Evolutionary conservation across 139 green algal species (phyloP).

Genomic region (Protoeuglena noctilucae): DNA sequence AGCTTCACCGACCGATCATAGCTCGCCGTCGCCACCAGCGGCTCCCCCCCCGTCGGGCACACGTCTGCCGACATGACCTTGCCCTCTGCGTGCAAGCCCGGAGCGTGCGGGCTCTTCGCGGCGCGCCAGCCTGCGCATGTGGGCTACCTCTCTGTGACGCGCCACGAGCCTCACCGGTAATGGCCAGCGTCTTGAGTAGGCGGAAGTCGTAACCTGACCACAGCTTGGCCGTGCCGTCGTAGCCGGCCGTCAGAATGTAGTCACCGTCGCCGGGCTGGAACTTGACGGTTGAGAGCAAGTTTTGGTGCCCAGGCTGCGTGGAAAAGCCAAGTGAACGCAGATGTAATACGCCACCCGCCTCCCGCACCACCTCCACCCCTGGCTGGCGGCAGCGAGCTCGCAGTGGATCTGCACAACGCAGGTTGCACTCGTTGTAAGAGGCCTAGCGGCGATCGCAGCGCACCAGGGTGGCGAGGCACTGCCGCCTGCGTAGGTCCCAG

Average conservation of each 20-base stretch:
- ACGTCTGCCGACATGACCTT: constrained; percentile 83
- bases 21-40: constrained; percentile 38
- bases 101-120: constrained; percentile 40
- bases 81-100: no score
- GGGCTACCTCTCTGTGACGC: no score
- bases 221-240: constrained; percentile 49
- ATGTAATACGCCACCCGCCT: background rate
- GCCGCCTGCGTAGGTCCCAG: constrained; percentile 76
- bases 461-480: constrained; percentile 56
- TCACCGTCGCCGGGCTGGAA: constrained; percentile 18
- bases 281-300: constrained; percentile 36
- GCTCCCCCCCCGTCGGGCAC: constrained; percentile 5
- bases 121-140: no score
- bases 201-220: constrained; percentile 40
- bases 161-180: no score
- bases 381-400: constrained; percentile 2
- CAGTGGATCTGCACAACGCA: no score
- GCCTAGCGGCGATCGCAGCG: constrained; percentile 18
- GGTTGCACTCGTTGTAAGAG: no score
- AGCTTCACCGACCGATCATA: constrained; percentile 79
- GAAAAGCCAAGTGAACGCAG: background rate
- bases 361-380: background rate
- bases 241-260: constrained; percentile 60
- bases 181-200: constrained; percentile 53
- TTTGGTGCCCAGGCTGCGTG: constrained; percentile 47